These are phyloP conservation scores for Allium fistulosum DNA, from an alignment of 106 monocot genomes.

Conservation along the genomic window DNA sequence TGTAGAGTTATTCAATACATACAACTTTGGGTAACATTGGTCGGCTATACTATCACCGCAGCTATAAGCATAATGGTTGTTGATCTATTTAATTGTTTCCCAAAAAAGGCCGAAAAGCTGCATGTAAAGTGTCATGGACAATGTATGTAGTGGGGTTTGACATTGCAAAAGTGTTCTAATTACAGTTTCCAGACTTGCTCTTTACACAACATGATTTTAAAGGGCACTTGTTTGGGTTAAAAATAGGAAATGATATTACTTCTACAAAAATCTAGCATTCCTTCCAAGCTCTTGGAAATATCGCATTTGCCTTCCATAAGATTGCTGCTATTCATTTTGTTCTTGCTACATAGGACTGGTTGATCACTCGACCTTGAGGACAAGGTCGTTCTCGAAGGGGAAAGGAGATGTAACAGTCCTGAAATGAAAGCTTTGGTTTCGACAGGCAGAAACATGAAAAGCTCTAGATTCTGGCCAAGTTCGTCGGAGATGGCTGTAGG, in stretches of 20 bases:
- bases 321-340: too few species aligned
- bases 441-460: too few species aligned
- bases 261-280: constrained; percentile 31
- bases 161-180: constrained; percentile 27
- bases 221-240: constrained; percentile 14
- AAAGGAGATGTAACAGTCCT: too few species aligned
- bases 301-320: constrained; percentile 69
- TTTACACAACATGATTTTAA: constrained; percentile 3
- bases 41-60: constrained; percentile 49
- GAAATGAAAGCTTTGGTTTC: too few species aligned
- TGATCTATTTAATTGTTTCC: constrained; percentile 20
- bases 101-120: constrained; percentile 15
- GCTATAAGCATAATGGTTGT: constrained; percentile 42
- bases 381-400: too few species aligned
- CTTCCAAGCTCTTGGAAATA: constrained; percentile 58
- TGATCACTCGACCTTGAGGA: too few species aligned
- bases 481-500: too few species aligned
- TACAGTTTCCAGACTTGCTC: constrained; percentile 42
- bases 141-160: constrained; percentile 29
- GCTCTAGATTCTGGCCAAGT: too few species aligned
- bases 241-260: background rate
- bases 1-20: constrained; percentile 27
- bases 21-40: constrained; percentile 37
- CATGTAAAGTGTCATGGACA: constrained; percentile 22
- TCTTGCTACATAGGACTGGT: too few species aligned